These are phyloP conservation scores for Neurospora sp. DNA, from an alignment of 495 filamentous ascomycete genomes.

Conservation along the genomic window DNA sequence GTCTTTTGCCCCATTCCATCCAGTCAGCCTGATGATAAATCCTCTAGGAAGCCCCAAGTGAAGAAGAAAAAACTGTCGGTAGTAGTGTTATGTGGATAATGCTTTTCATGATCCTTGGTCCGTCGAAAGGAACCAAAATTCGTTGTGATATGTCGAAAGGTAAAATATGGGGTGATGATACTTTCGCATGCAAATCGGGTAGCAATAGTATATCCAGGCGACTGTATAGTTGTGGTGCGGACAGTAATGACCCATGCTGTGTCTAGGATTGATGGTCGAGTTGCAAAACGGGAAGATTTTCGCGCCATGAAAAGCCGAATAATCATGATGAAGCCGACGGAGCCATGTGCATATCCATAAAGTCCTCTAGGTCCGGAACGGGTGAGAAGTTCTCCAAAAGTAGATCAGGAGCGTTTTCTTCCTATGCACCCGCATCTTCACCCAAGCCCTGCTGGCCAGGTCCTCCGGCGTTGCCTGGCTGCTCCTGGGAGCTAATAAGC, in stretches of 20 bases:
- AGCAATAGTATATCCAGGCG: not conserved
- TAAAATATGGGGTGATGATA: not conserved
- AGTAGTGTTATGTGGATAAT: not conserved
- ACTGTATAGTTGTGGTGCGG: not conserved
- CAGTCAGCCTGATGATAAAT: not conserved
- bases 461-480: not conserved
- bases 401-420: not conserved
- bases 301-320: not conserved
- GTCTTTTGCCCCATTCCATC: not conserved
- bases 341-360: not conserved
- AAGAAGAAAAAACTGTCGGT: not conserved
- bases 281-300: not conserved
- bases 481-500: slow-evolving; percentile 8
- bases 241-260: not conserved
- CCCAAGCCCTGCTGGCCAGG: slow-evolving; percentile 19
- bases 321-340: not conserved
- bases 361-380: not conserved
- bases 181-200: not conserved
- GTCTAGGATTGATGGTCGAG: not conserved
- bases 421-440: slow-evolving; percentile 18
- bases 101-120: not conserved
- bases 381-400: not conserved
- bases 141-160: not conserved
- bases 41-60: not conserved
- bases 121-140: not conserved